Evolutionary conservation across 75 land plant genomes (phyloP).

Genomic region (Sequoiadendron giganteum): DNA sequence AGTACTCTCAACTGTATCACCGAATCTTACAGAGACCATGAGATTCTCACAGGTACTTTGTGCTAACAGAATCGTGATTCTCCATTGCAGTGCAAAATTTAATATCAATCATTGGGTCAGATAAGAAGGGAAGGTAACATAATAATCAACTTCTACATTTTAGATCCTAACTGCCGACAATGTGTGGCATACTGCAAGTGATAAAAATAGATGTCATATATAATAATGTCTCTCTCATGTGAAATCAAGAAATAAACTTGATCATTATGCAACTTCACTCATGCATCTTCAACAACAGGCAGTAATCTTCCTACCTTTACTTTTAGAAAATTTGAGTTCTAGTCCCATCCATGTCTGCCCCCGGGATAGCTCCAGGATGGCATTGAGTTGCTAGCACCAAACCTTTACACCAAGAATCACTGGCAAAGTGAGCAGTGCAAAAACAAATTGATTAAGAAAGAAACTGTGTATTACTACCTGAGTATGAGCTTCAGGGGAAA

Average conservation of each 20-base stretch:
- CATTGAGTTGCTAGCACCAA: neutral
- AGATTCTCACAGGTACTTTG: slow-evolving; percentile 72
- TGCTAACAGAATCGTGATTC: slow-evolving; percentile 38
- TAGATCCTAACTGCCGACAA: neutral
- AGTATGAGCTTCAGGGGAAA: slow-evolving; percentile 63
- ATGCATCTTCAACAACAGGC: slow-evolving; percentile 32
- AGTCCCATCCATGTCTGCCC: slow-evolving; percentile 73
- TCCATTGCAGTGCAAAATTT: slow-evolving; percentile 28
- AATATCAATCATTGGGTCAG: neutral
- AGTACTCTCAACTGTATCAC: slow-evolving; percentile 69
- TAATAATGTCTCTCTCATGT: slow-evolving; percentile 52
- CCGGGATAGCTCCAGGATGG: slow-evolving; percentile 43
- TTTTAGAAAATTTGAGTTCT: slow-evolving; percentile 48
- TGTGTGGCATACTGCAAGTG: slow-evolving; percentile 31
- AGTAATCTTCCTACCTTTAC: slow-evolving; percentile 25
- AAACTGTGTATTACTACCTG: slow-evolving; percentile 32
- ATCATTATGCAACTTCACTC: slow-evolving; percentile 53
- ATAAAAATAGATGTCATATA: slow-evolving; percentile 58
- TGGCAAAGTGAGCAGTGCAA: neutral
- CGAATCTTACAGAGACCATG: slow-evolving; percentile 66
- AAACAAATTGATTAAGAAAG: neutral
- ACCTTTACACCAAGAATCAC: neutral
- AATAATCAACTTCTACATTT: slow-evolving; percentile 19
- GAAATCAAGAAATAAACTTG: slow-evolving; percentile 51
- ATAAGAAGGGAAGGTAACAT: slow-evolving; percentile 14